phyloP scores from a whole-genome alignment of 345 rosid genomes.

The Balakata baccata region DNA sequence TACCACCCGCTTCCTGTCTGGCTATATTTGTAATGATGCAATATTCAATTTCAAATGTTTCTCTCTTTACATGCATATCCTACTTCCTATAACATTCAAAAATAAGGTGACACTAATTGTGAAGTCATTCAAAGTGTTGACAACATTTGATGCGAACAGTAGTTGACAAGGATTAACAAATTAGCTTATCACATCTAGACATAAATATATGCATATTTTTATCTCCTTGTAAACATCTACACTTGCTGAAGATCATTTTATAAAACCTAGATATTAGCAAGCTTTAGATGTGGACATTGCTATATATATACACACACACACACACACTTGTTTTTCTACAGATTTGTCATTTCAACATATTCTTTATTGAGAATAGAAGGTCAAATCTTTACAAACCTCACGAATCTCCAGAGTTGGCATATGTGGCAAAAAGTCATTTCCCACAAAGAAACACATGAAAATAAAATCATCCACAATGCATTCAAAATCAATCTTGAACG shows the following conservation, averaged over 20 bases:
- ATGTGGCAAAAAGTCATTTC: constrained; percentile 96
- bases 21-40: not conserved
- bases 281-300: not conserved
- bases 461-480: constrained; percentile 87
- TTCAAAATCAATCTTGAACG: constrained; percentile 55
- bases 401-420: constrained; percentile 98
- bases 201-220: not conserved
- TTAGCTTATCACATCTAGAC: not conserved
- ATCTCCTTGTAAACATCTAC: not conserved
- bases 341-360: not conserved
- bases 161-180: not conserved
- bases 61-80: not conserved
- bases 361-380: not conserved
- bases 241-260: not conserved
- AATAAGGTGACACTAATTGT: not conserved
- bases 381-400: constrained; percentile 57
- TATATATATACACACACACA: too few relatives aligned
- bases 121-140: not conserved
- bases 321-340: not conserved
- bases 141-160: not conserved
- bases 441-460: constrained; percentile 96
- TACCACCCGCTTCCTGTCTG: not conserved
- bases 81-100: not conserved
- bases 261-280: not conserved
- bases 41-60: not conserved